Percentiles rank a stretch among this genome's conserved stretches.
phyloP scores from a whole-genome alignment of 192 early-diverging fungal species.

The Coemansia asiatica region DNA sequence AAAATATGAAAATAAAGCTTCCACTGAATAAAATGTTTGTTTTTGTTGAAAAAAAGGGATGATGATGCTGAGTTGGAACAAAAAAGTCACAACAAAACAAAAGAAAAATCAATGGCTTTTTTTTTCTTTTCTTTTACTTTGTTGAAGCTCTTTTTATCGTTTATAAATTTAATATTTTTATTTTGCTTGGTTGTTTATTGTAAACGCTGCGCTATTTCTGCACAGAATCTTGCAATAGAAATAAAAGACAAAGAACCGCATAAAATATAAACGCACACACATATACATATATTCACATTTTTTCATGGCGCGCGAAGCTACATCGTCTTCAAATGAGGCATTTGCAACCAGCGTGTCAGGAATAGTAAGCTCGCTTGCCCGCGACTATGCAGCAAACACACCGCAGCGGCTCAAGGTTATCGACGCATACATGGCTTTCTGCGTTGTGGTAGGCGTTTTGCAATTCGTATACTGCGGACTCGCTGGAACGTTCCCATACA shows the following conservation, averaged over 20 bases:
- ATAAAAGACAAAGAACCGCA: not conserved
- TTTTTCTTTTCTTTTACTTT: slow-evolving; percentile 1
- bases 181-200: not conserved
- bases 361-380: slow-evolving; percentile 18
- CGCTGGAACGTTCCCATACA: slow-evolving; percentile 95
- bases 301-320: not conserved
- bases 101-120: not conserved
- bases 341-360: not conserved
- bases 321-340: not conserved
- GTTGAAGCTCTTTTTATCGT: too few relatives aligned
- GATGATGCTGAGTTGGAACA: not conserved
- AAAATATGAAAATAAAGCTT: not conserved
- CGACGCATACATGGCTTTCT: slow-evolving; percentile 90
- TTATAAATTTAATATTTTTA: not conserved
- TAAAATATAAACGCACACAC: not conserved
- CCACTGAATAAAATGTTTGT: not conserved
- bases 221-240: not conserved
- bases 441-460: slow-evolving; percentile 83
- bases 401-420: slow-evolving; percentile 83
- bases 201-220: not conserved
- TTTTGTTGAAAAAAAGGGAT: not conserved
- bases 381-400: slow-evolving; percentile 65
- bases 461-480: slow-evolving; percentile 88
- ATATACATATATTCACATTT: not conserved
- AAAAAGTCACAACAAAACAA: slow-evolving; percentile 6